phyloP scores from a whole-genome alignment of 2,329 filamentous ascomycete genomes.

The Macrophomina phaseolina region DNA sequence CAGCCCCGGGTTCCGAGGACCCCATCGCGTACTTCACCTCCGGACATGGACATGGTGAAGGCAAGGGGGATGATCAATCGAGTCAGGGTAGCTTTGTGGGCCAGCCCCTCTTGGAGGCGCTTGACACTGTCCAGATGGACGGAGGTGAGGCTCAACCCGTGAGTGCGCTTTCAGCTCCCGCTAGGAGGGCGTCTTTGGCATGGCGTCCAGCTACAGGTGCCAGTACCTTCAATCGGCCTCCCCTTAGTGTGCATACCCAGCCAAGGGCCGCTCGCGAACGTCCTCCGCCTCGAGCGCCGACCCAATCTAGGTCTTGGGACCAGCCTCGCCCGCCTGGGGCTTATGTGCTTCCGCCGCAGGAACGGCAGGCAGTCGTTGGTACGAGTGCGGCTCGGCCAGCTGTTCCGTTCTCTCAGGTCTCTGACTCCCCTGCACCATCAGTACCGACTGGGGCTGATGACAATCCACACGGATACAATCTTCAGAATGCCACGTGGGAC shows the following conservation, averaged over 20 bases:
- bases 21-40: not conserved
- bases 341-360: not conserved
- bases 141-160: not conserved
- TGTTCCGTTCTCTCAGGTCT: not conserved
- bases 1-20: not conserved
- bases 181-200: not conserved
- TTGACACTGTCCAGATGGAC: constrained; percentile 5
- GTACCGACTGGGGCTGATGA: not conserved
- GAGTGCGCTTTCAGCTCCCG: not conserved
- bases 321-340: not conserved
- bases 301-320: not conserved
- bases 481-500: constrained; percentile 20
- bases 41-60: not conserved
- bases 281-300: constrained; percentile 7
- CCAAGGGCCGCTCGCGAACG: not conserved
- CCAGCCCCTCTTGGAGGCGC: constrained; percentile 21
- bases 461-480: constrained; percentile 7
- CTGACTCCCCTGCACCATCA: not conserved
- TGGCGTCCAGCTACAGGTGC: not conserved
- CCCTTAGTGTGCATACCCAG: not conserved
- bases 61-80: not conserved
- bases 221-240: not conserved
- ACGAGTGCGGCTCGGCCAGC: too few species aligned
- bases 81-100: constrained; percentile 23
- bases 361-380: not conserved